Conservation (phyloP, 805 yeast species). For the Nakazawaea ambrosiae region DNA sequence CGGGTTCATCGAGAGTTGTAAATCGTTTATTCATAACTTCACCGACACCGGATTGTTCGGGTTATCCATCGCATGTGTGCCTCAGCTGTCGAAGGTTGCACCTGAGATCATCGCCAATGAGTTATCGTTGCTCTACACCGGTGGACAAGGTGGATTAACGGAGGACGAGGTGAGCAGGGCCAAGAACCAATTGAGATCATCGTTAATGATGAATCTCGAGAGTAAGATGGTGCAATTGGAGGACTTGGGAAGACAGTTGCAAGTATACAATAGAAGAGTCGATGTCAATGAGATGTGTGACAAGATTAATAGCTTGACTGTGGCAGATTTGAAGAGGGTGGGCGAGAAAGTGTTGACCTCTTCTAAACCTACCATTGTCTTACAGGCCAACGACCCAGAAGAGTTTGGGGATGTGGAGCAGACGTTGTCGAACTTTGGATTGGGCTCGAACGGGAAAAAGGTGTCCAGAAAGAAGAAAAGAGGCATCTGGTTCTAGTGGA, state of each 20-base stretch:
- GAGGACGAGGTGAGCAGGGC: conserved; percentile 79
- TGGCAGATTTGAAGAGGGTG: conserved; percentile 61
- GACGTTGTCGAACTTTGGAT: conserved; percentile 61
- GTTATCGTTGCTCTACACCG: conserved; percentile 37
- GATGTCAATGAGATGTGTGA: conserved; percentile 76
- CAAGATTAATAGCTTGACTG: conserved; percentile 62
- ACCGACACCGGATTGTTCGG: conserved; percentile 91
- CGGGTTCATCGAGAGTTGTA: conserved; percentile 85
- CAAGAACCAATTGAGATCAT: conserved; percentile 83
- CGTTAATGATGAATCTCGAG: conserved; percentile 88
- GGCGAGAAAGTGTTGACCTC: conserved; percentile 75
- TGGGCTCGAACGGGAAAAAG: conserved; percentile 36
- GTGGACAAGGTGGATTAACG: conserved; percentile 56
- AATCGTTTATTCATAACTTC: conserved; percentile 84
- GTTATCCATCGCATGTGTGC: conserved; percentile 74
- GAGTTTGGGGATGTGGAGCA: conserved; percentile 77
- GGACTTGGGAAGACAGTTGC: conserved; percentile 93
- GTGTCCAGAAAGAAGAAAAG: conserved; percentile 9
- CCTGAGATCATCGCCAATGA: conserved; percentile 74
- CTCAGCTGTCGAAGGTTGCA: conserved; percentile 78
- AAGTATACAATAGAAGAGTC: conserved; percentile 69
- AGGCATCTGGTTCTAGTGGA: conserved; percentile 10
- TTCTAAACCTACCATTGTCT: conserved; percentile 72
- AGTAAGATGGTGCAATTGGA: conserved; percentile 90
- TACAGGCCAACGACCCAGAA: conserved; percentile 76